Base-by-base conservation (phyloP, 257 asterid species). In the Agastache rugosa region DNA sequence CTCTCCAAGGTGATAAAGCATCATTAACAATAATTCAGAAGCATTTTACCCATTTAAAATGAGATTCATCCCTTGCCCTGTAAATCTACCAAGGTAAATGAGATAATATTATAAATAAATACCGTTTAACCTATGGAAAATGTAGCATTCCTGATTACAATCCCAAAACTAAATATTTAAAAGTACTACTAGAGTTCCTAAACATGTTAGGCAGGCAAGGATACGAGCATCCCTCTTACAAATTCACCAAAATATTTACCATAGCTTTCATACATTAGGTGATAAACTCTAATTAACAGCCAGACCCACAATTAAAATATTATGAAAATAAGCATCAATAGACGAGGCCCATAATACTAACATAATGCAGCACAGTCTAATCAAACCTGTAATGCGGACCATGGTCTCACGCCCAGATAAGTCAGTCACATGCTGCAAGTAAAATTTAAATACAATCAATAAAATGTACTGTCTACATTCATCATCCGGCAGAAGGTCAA, bases 351-450 rank as follows among this genome's bases (percentile, higher is more conserved):
- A 22, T 3, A 4, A 3, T 9, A 2, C 3, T 1, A 5, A 73
- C 2, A 59, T 4, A 14, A 34, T 19, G 19, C 0, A 25, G 0
- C 31, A 39, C 3, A 16, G n/a, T 17, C 11, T 19, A 8, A 23
- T 7, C 45, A 11, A 80, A 93, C 98, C 98, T 55, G 98, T 93
- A 67, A 93, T 90, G 23, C 97, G 91, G 59, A 90, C 97, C 91
- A 93, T 77, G 47, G 98, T 93, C 83, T 93, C 98, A 17, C 98
- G 83, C 20, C 98, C 98, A 55, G 98, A 90, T 63, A 93, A 82
- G 81, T 93, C 98, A 58, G 98, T 93, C 23, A 93, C 98, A 14
- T 93, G 98, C 98, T 93, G 93, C 81, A 89, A 65, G 6, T 1
- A 69, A 34, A 73, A 50, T 25, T 14, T 31, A 27, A 42, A 42